A percentile compares a stretch with the other conserved stretches of the same genome.
phyloP scores from a whole-genome alignment of 2,329 filamentous ascomycete species.

The Bipolaris sorokiniana region DNA sequence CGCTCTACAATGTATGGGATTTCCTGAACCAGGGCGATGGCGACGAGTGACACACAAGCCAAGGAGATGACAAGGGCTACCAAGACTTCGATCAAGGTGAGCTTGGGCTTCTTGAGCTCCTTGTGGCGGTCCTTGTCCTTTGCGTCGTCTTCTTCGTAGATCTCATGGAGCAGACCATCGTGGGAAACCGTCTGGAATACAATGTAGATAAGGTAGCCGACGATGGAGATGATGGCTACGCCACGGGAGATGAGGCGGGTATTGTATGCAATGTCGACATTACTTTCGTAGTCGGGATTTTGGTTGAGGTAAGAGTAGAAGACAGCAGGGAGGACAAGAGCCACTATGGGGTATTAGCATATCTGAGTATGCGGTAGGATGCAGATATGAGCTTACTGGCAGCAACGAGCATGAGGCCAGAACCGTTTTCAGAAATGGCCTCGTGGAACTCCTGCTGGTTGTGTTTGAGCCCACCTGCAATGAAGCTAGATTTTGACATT shows the following conservation, averaged over 20 bases:
- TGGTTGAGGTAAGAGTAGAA: conserved; percentile 58
- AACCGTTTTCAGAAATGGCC: conserved; percentile 79
- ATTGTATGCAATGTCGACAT: conserved; percentile 59
- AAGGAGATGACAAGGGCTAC: conserved; percentile 70
- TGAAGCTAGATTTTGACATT: conserved; percentile 57
- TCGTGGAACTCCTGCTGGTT: conserved; percentile 75
- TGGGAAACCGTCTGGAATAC: conserved; percentile 79
- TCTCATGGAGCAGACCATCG: conserved; percentile 75
- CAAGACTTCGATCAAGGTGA: conserved; percentile 76
- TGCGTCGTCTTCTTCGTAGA: conserved; percentile 73
- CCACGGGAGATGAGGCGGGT: conserved; percentile 72
- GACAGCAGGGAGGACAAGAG: conserved; percentile 56
- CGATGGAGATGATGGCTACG: conserved; percentile 71
- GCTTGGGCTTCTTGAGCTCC: conserved; percentile 67
- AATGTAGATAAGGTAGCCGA: conserved; percentile 66
- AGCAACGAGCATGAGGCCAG: conserved; percentile 76
- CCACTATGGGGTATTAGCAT: conserved; percentile 45
- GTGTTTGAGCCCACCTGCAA: conserved; percentile 72
- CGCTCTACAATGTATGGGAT: conserved; percentile 67
- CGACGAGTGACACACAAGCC: conserved; percentile 73
- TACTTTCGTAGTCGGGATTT: conserved; percentile 36
- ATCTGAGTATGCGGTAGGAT: conserved; percentile 10
- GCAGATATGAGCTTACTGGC: conserved; percentile 57
- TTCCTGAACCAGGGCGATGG: conserved; percentile 74
- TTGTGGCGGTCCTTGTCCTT: conserved; percentile 68